Base-by-base conservation (phyloP, 208 protist genomes). In the Trypanosoma rangeli region DNA sequence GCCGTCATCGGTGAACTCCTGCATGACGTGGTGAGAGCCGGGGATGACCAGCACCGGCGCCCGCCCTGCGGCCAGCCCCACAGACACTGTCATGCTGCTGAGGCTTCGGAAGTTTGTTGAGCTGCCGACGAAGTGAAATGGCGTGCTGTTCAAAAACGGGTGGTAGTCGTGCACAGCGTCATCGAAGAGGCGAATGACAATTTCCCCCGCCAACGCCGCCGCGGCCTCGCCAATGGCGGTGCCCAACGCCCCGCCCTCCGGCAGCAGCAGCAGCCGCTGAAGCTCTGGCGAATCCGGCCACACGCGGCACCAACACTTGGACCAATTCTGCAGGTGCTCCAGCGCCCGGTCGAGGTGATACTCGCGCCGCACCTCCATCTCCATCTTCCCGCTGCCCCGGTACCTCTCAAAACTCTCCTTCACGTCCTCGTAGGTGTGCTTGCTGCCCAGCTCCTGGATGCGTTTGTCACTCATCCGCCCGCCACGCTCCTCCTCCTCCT, bases 11-110 rank as follows among this genome's bases (percentile, higher is more conserved):
- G 90, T 89, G 31, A 86, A 60, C 29, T 64, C 70, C 5, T 68
- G 84, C 52, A 93, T 58, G 20, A 88, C 76, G 58, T 83, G 80
- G 57, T 95, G 90, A 3, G 87, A 94, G 24, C 90, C 90, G 9
- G 87, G 84, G 16, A 94, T 52, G 7, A 91, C 73, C 20, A 85
- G 69, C 39, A 56, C 56, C 16, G 64, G 60, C 8, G 69, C 64
- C 13, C 39, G 58, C 18, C 33, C 42, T n/a, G 52, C 8, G 20
- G 63, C n/a, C 18, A 95, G 73, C 28, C 81, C 80, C 8, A 92
- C 28, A 22, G 78, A 79, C 46, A 80, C 84, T 13, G 70, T 78
- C 61, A 92, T 73, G 12, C 80, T 76, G 44, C 73, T 74, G 1
- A 62, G 5, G 28, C 56, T 64, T 9, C 67, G 28, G 35, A 71